phyloP scores from a whole-genome alignment of 2,329 filamentous ascomycete genomes.

The Fusarium robinianum region DNA sequence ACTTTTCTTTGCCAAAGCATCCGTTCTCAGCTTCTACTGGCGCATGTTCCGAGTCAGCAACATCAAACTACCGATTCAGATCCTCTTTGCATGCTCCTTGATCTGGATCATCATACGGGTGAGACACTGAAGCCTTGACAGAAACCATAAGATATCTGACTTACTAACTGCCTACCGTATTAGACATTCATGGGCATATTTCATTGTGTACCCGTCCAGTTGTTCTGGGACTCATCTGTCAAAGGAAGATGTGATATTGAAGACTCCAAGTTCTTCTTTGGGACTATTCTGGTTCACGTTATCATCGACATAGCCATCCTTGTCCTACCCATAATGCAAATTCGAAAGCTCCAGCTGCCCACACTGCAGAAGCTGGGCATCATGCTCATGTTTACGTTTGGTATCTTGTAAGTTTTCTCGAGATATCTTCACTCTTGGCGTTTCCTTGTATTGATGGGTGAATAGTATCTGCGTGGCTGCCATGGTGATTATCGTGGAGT shows the following conservation, averaged over 20 bases:
- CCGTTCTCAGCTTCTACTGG: constrained; percentile 40
- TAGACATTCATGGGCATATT: constrained; percentile 27
- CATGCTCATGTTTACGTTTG: constrained; percentile 38
- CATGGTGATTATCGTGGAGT: constrained; percentile 28
- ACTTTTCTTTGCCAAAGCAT: constrained; percentile 35
- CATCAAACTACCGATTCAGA: constrained; percentile 35
- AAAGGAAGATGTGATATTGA: constrained; percentile 26
- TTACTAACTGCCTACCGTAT: fast-evolving
- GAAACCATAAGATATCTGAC: constrained; percentile 15
- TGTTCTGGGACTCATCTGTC: constrained; percentile 21
- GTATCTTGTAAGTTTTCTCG: constrained; percentile 35
- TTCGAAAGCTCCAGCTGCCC: constrained; percentile 38
- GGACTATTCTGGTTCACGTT: constrained; percentile 39
- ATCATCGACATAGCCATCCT: constrained; percentile 41
- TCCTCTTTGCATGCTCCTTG: constrained; percentile 28
- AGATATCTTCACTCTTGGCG: not conserved
- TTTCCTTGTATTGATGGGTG: not conserved
- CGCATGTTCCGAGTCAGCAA: constrained; percentile 37
- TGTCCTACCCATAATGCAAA: constrained; percentile 37
- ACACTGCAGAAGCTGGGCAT: constrained; percentile 36
- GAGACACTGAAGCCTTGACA: not conserved
- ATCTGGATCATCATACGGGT: constrained; percentile 39
- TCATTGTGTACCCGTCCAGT: constrained; percentile 25
- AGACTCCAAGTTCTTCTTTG: constrained; percentile 42
- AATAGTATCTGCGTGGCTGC: constrained; percentile 27